These are phyloP conservation scores for Cucurbitaria berberidis DNA, from an alignment of 2,329 filamentous ascomycete genomes.

Conservation along the genomic window DNA sequence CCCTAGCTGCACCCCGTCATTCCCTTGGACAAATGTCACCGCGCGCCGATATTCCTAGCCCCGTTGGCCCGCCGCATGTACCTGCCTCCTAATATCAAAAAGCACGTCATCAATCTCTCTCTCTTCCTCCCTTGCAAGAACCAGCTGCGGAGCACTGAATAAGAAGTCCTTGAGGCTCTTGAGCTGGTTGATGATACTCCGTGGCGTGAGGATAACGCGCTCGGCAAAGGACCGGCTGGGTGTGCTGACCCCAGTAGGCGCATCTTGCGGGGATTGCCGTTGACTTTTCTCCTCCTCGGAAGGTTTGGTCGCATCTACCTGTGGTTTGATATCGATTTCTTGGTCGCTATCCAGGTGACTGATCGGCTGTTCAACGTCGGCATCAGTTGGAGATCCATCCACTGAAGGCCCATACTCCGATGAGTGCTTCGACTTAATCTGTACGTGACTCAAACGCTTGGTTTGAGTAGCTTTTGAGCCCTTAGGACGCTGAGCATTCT, in stretches of 20 bases:
- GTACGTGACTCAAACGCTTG: slow-evolving; percentile 36
- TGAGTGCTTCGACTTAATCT: slow-evolving; percentile 27
- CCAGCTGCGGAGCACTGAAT: slow-evolving; percentile 56
- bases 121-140: slow-evolving; percentile 69
- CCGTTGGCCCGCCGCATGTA: slow-evolving; percentile 72
- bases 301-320: slow-evolving; percentile 6
- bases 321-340: background rate
- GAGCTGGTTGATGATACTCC: slow-evolving; percentile 58
- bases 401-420: slow-evolving; percentile 1
- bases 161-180: slow-evolving; percentile 61
- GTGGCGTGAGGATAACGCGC: slow-evolving; percentile 49
- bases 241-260: slow-evolving; percentile 20
- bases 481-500: slow-evolving; percentile 15
- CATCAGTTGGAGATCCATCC: background rate
- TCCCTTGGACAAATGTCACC: too few species aligned
- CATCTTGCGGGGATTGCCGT: slow-evolving; percentile 6
- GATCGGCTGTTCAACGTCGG: background rate
- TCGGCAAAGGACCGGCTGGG: slow-evolving; percentile 39
- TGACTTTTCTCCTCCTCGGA: background rate
- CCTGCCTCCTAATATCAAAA: slow-evolving; percentile 76
- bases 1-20: too few species aligned
- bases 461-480: slow-evolving; percentile 14
- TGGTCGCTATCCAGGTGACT: background rate
- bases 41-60: slow-evolving; percentile 8
- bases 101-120: slow-evolving; percentile 77